Evolutionary conservation across 2,329 filamentous ascomycete species (phyloP), one percentile per base, ranked within the genome.

Genomic region (Monosporascus sp.): DNA sequence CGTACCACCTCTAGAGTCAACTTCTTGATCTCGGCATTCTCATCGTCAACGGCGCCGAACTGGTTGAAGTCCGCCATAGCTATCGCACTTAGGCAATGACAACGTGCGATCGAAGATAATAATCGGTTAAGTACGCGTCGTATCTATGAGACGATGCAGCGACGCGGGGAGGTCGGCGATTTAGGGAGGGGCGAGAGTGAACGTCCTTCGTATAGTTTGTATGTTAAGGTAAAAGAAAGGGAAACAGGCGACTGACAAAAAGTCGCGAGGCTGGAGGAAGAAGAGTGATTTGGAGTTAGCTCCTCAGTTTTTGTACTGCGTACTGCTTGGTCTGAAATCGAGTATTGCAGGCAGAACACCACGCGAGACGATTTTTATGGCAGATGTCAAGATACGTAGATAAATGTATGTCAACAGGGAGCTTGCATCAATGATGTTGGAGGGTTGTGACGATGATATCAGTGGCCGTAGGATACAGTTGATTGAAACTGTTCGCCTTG

Each of bases 11-110:
- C 88, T 51, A 78, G 75, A 61, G 88, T 85, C 57, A 93, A 81
- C 73, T 89, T 90, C 74, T 84, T 88, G 66, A 96, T 83, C 75
- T 93, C 88, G 58, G 82, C 82, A 69, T 88, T 90, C 75, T 94
- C 90, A 73, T 93, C 90, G 40, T 93, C 89, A 24, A 84, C 82
- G 65, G 85, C 84, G 64, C 86, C 86, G 69, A 83, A 91, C 65
- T 84, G 80, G 59, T 73, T 75, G 72, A 87, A 87, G 72, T 91
- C 88, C 63, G 83, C 82, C 87, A 91, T 91, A 60, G 58, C 65
- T 40, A 51, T 43, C 11, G 24, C 16, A 17, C 14, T 26, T 16
- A 9, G 17, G 16, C 31, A 27, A 26, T 26, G 22, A 46, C 22
- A 31, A 46, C 7, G 7, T 26, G 17, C 14, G 19, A 46, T 22